Evolutionary conservation across 2,329 filamentous ascomycete species (phyloP).

Genomic region (Mycocentrospora acerina): DNA sequence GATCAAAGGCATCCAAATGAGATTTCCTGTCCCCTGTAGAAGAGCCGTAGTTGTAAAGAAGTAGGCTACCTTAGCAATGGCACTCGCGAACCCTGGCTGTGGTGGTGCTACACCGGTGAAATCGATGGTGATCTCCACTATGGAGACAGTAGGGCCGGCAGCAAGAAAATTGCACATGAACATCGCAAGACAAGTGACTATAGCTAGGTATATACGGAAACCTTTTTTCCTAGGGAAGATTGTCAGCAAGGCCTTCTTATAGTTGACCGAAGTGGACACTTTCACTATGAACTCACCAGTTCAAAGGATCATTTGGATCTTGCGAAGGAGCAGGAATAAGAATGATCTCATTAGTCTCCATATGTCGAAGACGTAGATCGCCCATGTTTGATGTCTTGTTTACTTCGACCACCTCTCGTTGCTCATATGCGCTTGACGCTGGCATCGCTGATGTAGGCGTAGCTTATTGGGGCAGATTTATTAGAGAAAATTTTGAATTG

Average conservation of each 20-base stretch:
- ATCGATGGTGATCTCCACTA: slow-evolving; percentile 47
- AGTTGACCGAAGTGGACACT: no score
- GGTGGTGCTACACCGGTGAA: slow-evolving; percentile 50
- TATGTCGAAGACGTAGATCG: neutral
- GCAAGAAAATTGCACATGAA: slow-evolving; percentile 60
- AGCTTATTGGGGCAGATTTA: no score
- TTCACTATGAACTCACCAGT: slow-evolving; percentile 35
- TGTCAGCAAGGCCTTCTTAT: no score
- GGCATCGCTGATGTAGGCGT: no score
- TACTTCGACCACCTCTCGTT: no score
- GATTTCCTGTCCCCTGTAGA: slow-evolving; percentile 47
- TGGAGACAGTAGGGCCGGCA: slow-evolving; percentile 57
- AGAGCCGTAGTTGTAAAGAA: slow-evolving; percentile 57
- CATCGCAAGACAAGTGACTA: slow-evolving; percentile 55
- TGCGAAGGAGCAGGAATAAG: neutral
- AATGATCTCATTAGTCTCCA: slow-evolving; percentile 1
- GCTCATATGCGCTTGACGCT: no score
- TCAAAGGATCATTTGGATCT: slow-evolving; percentile 3
- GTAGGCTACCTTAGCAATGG: slow-evolving; percentile 52
- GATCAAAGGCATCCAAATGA: slow-evolving; percentile 44
- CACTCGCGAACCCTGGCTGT: slow-evolving; percentile 28
- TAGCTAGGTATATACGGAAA: slow-evolving; percentile 55
- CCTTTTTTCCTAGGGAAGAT: no score
- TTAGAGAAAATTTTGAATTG: no score
- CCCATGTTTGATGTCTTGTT: neutral